These are phyloP conservation scores for Aethionema arabicum DNA, from an alignment of 345 rosid genomes.

Conservation along the genomic window DNA sequence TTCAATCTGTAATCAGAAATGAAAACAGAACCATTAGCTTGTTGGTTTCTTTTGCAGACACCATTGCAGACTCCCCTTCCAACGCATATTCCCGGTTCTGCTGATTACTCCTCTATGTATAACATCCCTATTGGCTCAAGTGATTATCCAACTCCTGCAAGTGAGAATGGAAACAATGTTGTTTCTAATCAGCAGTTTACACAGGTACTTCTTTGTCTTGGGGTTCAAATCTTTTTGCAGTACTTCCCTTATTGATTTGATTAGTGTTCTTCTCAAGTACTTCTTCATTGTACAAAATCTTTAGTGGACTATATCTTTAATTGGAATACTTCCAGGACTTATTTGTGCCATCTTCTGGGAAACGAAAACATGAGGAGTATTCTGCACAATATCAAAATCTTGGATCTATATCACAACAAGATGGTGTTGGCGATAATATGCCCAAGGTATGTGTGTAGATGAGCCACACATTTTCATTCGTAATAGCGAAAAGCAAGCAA, in stretches of 20 bases:
- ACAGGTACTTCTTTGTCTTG: slow-evolving; percentile 54
- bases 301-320: slow-evolving; percentile 12
- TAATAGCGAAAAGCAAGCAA: neutral
- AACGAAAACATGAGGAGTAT: slow-evolving; percentile 90
- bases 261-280: slow-evolving; percentile 9
- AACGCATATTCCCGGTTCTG: slow-evolving; percentile 73
- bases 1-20: neutral
- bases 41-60: slow-evolving; percentile 46
- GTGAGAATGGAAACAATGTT: slow-evolving; percentile 54
- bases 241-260: slow-evolving; percentile 6
- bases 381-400: slow-evolving; percentile 67
- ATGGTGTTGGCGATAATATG: slow-evolving; percentile 76
- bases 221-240: slow-evolving; percentile 12
- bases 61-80: slow-evolving; percentile 84
- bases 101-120: slow-evolving; percentile 79
- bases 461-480: slow-evolving; percentile 16
- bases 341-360: slow-evolving; percentile 72
- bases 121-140: slow-evolving; percentile 85
- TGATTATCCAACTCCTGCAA: slow-evolving; percentile 81
- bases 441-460: slow-evolving; percentile 45
- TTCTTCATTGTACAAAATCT: slow-evolving; percentile 3
- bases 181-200: slow-evolving; percentile 75
- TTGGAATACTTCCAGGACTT: slow-evolving; percentile 66
- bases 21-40: neutral
- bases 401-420: slow-evolving; percentile 90